Base-by-base conservation (phyloP, 352 stramenopile genomes). In the Phytophthora brassicae region DNA sequence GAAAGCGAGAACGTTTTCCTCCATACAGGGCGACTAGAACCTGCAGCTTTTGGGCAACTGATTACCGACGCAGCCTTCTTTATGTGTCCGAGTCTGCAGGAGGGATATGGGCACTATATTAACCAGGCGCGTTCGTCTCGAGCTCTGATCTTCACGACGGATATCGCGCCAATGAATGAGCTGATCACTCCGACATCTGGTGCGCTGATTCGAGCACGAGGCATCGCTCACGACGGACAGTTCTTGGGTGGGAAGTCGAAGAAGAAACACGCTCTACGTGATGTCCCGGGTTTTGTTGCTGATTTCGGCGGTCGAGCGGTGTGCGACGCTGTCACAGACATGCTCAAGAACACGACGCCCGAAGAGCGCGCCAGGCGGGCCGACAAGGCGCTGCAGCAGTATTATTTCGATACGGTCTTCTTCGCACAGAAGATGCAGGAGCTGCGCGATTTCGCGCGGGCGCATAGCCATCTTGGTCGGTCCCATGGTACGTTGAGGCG, bases 391-490 rank as follows among this genome's bases (percentile, higher is more conserved):
- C 58, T 66, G 26, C 72, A 86, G 61, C 77, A 81, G 55, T 87
- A 85, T 59, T 75, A 83, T 51, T 77, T 69, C 48, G 72, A 90
- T 56, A 81, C 70, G 9, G 66, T 81, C 43, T 86, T 86, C 50
- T 89, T 90, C 38, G 65, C 68, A 9, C 52, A 69, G 6, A 70
- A 69, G n/a, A 88, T 88, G 77, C 54, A 72, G 20, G 53, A 79
- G 50, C 52, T 89, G 33, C 66, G 62, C 9, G 57, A 62, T 23
- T 68, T 56, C 20, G 65, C 71, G 0, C 74, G 71, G 6, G 66
- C 54, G 5, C 66, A 56, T 11, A 60, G 51, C 28, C 56, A 63
- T 26, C 17, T 26, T 4, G 56, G 56, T 28, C 62, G 36, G 1
- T 38, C 36, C 11, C 59, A 50, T 29, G 51, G 63, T 22, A 49